These are phyloP conservation scores for Penicillium lividum DNA, from an alignment of 495 filamentous ascomycete species.

Conservation along the genomic window DNA sequence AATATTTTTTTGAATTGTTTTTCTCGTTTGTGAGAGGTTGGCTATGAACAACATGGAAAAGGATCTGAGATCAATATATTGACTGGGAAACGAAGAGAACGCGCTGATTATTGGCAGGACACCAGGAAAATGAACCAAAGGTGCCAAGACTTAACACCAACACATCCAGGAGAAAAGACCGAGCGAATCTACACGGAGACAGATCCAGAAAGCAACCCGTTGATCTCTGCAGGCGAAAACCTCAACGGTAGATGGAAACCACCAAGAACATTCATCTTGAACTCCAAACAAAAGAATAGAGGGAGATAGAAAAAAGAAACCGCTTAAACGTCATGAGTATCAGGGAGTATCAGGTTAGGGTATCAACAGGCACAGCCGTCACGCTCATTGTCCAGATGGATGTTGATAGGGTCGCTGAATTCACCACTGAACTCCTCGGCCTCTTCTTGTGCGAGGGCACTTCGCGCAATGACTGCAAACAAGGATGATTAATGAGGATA, in stretches of 20 bases:
- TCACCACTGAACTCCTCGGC: constrained; percentile 89
- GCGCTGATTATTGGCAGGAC: constrained; percentile 7
- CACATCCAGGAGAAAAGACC: neutral
- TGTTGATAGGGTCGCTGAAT: constrained; percentile 96
- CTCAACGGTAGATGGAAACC: constrained; percentile 15
- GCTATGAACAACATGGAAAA: constrained; percentile 3
- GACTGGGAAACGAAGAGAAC: neutral
- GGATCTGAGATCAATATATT: constrained; percentile 3
- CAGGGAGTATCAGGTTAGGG: constrained; percentile 14
- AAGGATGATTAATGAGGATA: constrained; percentile 10
- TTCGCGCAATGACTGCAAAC: constrained; percentile 84
- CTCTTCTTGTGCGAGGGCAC: constrained; percentile 94
- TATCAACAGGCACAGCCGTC: constrained; percentile 88
- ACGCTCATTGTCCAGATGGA: constrained; percentile 86
- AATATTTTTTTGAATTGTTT: constrained; percentile 4
- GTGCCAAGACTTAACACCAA: neutral
- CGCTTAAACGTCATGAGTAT: constrained; percentile 35
- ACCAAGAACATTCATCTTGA: constrained; percentile 18
- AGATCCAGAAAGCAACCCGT: constrained; percentile 15
- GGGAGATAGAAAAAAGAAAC: constrained; percentile 14
- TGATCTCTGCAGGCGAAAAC: constrained; percentile 23
- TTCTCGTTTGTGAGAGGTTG: neutral
- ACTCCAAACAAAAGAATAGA: constrained; percentile 15
- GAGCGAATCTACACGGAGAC: constrained; percentile 26
- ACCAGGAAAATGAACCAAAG: neutral